Evolutionary conservation across 2,329 filamentous ascomycete genomes (phyloP).

Genomic region (Aspergillus bombycis): DNA sequence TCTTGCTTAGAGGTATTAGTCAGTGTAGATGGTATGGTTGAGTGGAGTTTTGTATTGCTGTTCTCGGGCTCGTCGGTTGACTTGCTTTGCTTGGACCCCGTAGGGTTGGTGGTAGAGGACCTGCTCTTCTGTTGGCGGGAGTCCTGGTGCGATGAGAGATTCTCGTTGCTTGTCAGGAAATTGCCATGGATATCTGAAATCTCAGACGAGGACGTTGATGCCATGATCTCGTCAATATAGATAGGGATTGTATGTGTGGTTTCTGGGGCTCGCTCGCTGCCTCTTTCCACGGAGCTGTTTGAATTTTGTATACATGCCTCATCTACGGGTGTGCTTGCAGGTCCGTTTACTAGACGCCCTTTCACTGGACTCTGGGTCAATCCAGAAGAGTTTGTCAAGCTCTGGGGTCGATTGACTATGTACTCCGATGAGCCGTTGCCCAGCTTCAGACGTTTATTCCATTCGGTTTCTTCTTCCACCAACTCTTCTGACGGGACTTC

Average conservation of each 20-base stretch:
- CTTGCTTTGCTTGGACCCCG: not conserved
- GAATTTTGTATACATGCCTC: not conserved
- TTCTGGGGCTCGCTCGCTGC: not conserved
- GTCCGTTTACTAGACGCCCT: not conserved
- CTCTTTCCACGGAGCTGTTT: not conserved
- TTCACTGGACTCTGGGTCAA: not conserved
- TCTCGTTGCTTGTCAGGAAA: constrained; percentile 25
- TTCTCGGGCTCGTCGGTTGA: not conserved
- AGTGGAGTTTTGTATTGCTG: not conserved
- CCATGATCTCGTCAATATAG: constrained; percentile 22
- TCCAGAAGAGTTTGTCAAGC: constrained; percentile 22
- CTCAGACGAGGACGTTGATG: not conserved
- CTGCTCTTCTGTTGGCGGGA: constrained; percentile 14
- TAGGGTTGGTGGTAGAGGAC: not conserved
- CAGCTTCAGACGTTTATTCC: constrained; percentile 63
- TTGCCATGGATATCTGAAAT: not conserved
- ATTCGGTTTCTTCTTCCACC: constrained; percentile 63
- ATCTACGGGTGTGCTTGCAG: not conserved
- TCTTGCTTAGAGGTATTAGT: not conserved
- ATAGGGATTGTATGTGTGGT: constrained; percentile 19
- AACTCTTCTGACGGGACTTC: constrained; percentile 56
- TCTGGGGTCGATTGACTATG: constrained; percentile 29
- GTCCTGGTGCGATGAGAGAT: constrained; percentile 23
- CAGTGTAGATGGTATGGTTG: not conserved
- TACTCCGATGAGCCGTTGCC: constrained; percentile 46